phyloP scores from a whole-genome alignment of 768 basidiomycete species.

The Lactarius vividus region DNA sequence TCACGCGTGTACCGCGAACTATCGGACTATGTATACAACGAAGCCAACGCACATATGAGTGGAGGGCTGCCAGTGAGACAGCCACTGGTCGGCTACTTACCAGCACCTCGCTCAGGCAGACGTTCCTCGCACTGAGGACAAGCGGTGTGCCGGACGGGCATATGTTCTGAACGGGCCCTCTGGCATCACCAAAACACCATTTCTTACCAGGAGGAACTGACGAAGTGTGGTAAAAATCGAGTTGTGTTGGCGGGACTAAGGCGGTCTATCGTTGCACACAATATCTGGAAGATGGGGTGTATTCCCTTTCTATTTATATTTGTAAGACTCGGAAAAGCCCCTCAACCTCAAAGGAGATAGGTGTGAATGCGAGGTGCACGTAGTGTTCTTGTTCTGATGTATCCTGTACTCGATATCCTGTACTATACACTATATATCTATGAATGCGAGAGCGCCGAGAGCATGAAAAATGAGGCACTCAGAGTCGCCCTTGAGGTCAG shows the following conservation, averaged over 20 bases:
- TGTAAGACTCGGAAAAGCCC: neutral
- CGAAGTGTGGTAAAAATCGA: neutral
- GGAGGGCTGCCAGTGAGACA: neutral
- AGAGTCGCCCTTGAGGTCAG: too few species aligned
- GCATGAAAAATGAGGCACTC: too few species aligned
- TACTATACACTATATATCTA: too few species aligned
- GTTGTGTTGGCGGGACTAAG: neutral
- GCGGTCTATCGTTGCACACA: too few species aligned
- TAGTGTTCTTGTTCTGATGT: too few species aligned
- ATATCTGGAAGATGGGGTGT: neutral
- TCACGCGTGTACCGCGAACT: slow-evolving; percentile 6
- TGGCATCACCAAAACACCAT: neutral
- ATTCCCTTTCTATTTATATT: neutral
- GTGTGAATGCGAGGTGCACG: too few species aligned
- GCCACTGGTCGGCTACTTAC: neutral
- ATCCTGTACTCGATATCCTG: too few species aligned
- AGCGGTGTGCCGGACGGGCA: neutral
- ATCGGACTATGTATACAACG: neutral
- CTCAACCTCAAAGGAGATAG: neutral
- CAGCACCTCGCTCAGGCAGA: neutral
- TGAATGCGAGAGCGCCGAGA: too few species aligned
- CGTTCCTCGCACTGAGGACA: neutral
- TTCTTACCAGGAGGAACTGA: neutral
- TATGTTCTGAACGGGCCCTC: neutral
- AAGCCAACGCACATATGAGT: neutral